Conservation (phyloP, 768 basidiomycete genomes). For the Hygrophoropsis aurantiaca region DNA sequence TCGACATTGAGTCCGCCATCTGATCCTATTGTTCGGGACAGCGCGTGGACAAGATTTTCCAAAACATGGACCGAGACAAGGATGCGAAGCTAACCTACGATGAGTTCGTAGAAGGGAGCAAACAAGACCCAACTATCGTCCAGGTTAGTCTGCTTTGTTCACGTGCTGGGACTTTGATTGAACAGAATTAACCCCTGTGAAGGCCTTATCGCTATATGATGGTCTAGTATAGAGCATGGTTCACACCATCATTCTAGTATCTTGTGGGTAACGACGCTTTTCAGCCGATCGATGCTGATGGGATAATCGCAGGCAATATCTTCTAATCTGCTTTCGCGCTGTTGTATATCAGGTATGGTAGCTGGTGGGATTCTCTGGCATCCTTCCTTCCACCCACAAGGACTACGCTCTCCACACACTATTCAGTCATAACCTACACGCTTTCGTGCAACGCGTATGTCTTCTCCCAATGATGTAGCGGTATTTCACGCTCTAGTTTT, state of each 20-base stretch:
- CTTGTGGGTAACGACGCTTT: conserved; percentile 15
- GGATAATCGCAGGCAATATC: conserved; percentile 23
- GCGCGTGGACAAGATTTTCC: conserved; percentile 99
- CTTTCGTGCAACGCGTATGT: conserved; percentile 20
- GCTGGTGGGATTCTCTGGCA: background rate
- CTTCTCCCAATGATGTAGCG: conserved; percentile 25
- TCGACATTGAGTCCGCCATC: background rate
- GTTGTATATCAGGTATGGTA: conserved; percentile 1
- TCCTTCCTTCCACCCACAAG: conserved; percentile 1
- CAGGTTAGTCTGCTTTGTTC: conserved; percentile 56
- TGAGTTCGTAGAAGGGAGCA: conserved; percentile 97
- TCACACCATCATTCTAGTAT: conserved; percentile 3
- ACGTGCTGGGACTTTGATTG: conserved; percentile 9
- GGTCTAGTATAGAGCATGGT: conserved; percentile 69
- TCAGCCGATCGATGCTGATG: conserved; percentile 17
- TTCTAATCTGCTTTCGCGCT: conserved; percentile 21
- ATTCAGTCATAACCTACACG: conserved; percentile 8
- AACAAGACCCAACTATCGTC: conserved; percentile 98
- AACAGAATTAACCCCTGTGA: conserved; percentile 9
- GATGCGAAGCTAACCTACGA: conserved; percentile 92
- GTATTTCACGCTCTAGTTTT: conserved; percentile 15
- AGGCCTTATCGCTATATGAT: conserved; percentile 95
- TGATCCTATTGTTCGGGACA: conserved; percentile 28
- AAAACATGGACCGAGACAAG: conserved; percentile 95
- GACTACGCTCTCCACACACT: conserved; percentile 5